Conservation (phyloP, 805 yeast species). For the Candida mattraensis region DNA sequence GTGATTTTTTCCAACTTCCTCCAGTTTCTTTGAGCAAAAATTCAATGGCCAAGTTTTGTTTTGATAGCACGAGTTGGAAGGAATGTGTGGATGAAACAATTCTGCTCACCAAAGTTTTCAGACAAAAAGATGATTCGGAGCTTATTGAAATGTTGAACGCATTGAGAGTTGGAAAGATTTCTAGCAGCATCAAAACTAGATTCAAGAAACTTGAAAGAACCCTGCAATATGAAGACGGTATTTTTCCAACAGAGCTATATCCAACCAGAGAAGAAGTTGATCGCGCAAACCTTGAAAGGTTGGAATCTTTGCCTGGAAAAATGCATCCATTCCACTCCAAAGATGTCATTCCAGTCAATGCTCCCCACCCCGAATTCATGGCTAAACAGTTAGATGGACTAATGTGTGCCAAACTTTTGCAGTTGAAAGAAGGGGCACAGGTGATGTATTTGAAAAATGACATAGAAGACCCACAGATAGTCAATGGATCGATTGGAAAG, state of each 20-base stretch:
- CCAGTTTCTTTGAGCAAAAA: conserved; percentile 61
- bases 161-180: conserved; percentile 70
- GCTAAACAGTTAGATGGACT: conserved; percentile 38
- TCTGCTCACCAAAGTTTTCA: conserved; percentile 73
- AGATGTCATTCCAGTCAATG: conserved; percentile 35
- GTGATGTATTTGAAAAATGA: conserved; percentile 88
- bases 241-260: conserved; percentile 85
- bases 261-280: conserved; percentile 88
- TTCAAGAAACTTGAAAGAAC: conserved; percentile 59
- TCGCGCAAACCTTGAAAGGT: conserved; percentile 58
- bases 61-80: conserved; percentile 73
- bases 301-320: conserved; percentile 50
- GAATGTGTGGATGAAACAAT: conserved; percentile 62
- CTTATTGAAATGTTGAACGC: conserved; percentile 80
- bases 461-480: conserved; percentile 61
- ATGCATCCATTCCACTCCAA: conserved; percentile 43
- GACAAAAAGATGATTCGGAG: conserved; percentile 79
- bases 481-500: conserved; percentile 89
- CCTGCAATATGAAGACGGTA: conserved; percentile 65
- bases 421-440: conserved; percentile 82
- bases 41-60: conserved; percentile 56
- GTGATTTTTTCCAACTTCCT: conserved; percentile 96
- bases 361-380: conserved; percentile 9
- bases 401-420: conserved; percentile 67
- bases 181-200: conserved; percentile 44